Percentiles rank a stretch among this genome's conserved stretches.
phyloP scores from a whole-genome alignment of 179 eudicot genomes.

The Silene coronaria region DNA sequence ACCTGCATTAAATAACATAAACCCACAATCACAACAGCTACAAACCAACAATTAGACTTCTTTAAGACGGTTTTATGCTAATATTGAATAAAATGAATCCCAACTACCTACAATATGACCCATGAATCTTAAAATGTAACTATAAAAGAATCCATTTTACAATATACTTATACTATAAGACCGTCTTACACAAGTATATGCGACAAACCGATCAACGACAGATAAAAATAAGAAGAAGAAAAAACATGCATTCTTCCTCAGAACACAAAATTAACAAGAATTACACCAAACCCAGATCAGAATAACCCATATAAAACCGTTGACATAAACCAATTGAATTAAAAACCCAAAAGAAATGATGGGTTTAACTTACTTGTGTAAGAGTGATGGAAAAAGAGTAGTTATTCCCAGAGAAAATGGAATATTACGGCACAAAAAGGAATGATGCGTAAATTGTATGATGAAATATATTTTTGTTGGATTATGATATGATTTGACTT shows the following conservation, averaged over 20 bases:
- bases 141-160: too few species aligned
- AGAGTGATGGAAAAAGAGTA: neutral
- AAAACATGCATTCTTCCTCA: neutral
- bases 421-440: slow-evolving; percentile 18
- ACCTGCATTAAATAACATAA: slow-evolving; percentile 16
- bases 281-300: slow-evolving; percentile 11
- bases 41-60: neutral
- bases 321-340: neutral
- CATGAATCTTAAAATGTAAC: too few species aligned
- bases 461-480: slow-evolving; percentile 14
- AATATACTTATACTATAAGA: too few species aligned
- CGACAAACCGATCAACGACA: neutral
- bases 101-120: too few species aligned
- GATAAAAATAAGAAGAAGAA: neutral
- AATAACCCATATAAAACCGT: neutral
- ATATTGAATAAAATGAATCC: too few species aligned
- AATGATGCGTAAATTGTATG: slow-evolving; percentile 14
- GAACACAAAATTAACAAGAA: neutral
- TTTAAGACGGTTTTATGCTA: too few species aligned
- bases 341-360: neutral
- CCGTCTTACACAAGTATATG: too few species aligned
- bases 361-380: slow-evolving; percentile 20
- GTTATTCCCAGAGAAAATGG: neutral
- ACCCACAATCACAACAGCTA: neutral
- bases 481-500: neutral